A percentile compares a stretch with the other conserved stretches of the same genome.
Conservation (phyloP, 768 basidiomycete genomes). For the Hygrocybe punicea region DNA sequence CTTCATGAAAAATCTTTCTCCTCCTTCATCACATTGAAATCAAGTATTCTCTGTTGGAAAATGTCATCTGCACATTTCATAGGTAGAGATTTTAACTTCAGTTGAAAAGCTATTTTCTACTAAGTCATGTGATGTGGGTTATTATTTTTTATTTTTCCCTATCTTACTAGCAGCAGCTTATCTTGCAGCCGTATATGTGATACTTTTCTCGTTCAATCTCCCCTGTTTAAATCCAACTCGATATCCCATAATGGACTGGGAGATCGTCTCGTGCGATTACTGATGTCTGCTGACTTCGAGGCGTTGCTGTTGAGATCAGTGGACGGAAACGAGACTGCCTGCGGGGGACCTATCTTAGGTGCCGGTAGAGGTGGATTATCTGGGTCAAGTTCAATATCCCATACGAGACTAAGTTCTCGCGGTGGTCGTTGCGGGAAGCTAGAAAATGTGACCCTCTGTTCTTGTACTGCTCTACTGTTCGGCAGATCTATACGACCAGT, state of each 20-base stretch:
- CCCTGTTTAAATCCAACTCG: slow-evolving; percentile 50
- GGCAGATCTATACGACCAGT: slow-evolving; percentile 4
- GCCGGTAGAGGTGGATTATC: background rate
- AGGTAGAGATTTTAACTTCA: no score
- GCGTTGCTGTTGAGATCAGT: background rate
- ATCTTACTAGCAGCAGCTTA: no score
- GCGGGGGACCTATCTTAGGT: slow-evolving; percentile 16
- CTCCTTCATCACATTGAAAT: no score
- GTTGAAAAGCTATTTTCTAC: no score
- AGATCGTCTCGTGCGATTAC: background rate
- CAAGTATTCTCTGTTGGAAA: no score
- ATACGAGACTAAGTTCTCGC: slow-evolving; percentile 55
- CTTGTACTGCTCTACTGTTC: slow-evolving; percentile 5
- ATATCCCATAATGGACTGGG: slow-evolving; percentile 72
- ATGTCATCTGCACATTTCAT: no score
- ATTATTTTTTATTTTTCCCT: no score
- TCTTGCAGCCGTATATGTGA: no score
- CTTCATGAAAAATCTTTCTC: no score
- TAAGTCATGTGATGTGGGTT: no score
- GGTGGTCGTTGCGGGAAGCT: slow-evolving; percentile 11
- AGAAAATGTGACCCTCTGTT: slow-evolving; percentile 6
- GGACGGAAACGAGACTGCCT: no score
- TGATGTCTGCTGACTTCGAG: background rate
- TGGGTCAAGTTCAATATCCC: slow-evolving; percentile 69
- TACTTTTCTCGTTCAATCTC: slow-evolving; percentile 6